Evolutionary conservation across 441 rosid species (phyloP), one percentile per base, ranked within the genome.

Genomic region (Corymbia citriodora): DNA sequence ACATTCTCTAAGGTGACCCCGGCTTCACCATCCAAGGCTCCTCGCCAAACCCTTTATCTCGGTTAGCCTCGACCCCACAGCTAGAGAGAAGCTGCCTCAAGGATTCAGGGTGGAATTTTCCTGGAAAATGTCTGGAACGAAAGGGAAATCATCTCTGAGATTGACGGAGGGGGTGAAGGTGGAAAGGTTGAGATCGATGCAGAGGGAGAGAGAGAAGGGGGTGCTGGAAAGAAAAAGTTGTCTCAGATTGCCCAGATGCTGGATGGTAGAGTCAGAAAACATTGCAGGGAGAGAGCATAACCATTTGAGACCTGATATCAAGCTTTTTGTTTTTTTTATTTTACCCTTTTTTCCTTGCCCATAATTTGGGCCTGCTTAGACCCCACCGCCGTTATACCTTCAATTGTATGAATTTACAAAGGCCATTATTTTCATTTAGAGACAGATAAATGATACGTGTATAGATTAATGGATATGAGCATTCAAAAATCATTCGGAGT

Each of bases 71-170:
- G 0, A 57, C 4, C 29, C 13, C 29, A 57, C 63, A 57, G 63
- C 63, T 57, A 27, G 63, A 57, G 6, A 57, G 63, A 57, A 57
- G 63, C 63, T 21, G 63, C 29, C 63, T 57, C 90, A 91, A 10
- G 90, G 88, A 82, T 92, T 93, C 31, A 63, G 86, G 55, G 91
- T 31, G 59, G 91, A n/a, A 82, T 86, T 82, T 36, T 93, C 94
- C 19, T 88, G 85, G 81, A 93, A 79, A 90, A 93, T 91, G 90
- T 50, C 91, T 1, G 92, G 88, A 90, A 92, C 92, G 65, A 91
- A 91, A 81, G 94, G 95, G 15, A 92, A 93, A 92, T 95, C 95
- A 19, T 93, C 94, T 70, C 59, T 92, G 29, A 93, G 90, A 88
- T 89, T 92, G 33, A 87, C 45, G 27, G 45, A 31, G 79, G 40